Percentiles rank a stretch among this genome's conserved stretches.
Evolutionary conservation across 768 basidiomycete species (phyloP).

Genomic region (Kwoniella europaea): DNA sequence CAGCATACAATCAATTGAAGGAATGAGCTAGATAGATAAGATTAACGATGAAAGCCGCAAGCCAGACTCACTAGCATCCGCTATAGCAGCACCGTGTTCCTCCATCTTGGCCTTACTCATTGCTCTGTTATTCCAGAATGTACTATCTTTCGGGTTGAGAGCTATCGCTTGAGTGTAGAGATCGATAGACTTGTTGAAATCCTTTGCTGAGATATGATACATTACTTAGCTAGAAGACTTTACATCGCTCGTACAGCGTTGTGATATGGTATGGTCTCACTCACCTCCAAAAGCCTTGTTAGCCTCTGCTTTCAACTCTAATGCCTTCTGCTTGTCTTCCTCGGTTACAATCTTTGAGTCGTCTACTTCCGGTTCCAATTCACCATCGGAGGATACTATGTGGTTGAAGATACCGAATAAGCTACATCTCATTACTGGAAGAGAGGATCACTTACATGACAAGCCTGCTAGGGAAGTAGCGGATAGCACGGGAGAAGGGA

Average conservation of each 20-base stretch:
- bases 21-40: neutral
- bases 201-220: constrained; percentile 61
- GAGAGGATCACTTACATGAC: constrained; percentile 33
- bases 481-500: constrained; percentile 41
- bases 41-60: constrained; percentile 23
- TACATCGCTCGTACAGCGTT: no score
- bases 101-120: constrained; percentile 89
- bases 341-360: constrained; percentile 65
- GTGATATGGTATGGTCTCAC: constrained; percentile 4
- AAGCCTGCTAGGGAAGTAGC: constrained; percentile 37
- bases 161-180: constrained; percentile 85
- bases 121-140: constrained; percentile 92
- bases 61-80: constrained; percentile 73
- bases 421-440: no score
- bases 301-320: constrained; percentile 77
- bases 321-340: constrained; percentile 71
- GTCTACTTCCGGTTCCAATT: constrained; percentile 49
- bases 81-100: constrained; percentile 88
- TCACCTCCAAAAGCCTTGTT: constrained; percentile 75
- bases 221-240: no score
- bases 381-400: constrained; percentile 49
- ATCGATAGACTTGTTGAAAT: constrained; percentile 75
- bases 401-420: no score
- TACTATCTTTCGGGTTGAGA: constrained; percentile 83
- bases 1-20: neutral